phyloP scores from a whole-genome alignment of 1,284 basidiomycete genomes.

The Ceratobasidium sp. region DNA sequence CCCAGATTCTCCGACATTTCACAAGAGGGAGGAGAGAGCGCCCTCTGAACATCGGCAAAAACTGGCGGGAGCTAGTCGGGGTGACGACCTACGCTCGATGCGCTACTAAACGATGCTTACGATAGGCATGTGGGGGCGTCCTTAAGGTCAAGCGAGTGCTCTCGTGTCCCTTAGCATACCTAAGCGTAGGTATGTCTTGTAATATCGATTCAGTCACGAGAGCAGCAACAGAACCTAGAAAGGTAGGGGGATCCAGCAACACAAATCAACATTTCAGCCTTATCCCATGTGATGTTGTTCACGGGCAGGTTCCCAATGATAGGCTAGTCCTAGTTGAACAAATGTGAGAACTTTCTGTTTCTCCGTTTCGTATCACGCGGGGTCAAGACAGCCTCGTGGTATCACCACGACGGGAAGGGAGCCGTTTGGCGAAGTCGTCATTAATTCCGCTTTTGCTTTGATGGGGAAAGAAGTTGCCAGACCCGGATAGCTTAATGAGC shows the following conservation, averaged over 20 bases:
- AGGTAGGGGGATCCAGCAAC: constrained; percentile 5
- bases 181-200: neutral
- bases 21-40: constrained; percentile 12
- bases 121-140: neutral
- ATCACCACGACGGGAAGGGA: constrained; percentile 11
- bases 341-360: constrained; percentile 19
- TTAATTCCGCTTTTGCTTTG: constrained; percentile 20
- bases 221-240: neutral
- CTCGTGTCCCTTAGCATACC: neutral
- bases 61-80: constrained; percentile 42
- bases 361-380: constrained; percentile 39
- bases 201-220: neutral
- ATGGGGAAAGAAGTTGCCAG: constrained; percentile 7
- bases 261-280: neutral
- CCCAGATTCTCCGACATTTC: constrained; percentile 43
- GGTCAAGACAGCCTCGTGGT: neutral
- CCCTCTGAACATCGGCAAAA: constrained; percentile 27
- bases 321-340: neutral
- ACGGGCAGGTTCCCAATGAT: constrained; percentile 1
- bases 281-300: neutral
- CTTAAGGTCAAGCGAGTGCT: neutral
- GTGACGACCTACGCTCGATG: constrained; percentile 1
- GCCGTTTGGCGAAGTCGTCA: constrained; percentile 42
- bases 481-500: neutral
- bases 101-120: neutral